Base-by-base conservation (phyloP, 2,329 filamentous ascomycete genomes). In the Hymenoscyphus linearis region DNA sequence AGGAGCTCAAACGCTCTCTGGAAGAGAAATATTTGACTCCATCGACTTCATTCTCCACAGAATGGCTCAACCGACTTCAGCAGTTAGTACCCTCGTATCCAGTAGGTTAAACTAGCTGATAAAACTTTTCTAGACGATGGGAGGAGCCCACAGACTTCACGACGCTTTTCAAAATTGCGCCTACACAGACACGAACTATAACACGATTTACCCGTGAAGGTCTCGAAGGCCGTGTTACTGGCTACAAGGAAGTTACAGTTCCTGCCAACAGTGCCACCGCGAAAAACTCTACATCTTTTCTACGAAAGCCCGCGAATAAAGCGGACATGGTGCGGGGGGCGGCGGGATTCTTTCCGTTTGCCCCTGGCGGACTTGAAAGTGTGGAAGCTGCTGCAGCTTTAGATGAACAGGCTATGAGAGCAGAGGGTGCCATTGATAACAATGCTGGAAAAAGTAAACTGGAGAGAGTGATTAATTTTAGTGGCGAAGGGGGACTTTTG, bases 301-400 rank as follows among this genome's bases (percentile, higher is more conserved):
- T 90, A 16, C 85, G 95, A 53, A 96, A 96, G 72, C 93, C 93
- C 3, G 93, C 91, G 14, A 87, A 86, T 61, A 85, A 90, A 64
- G 91, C 90, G 34, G 93, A 98, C 56, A 96, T 98, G 74, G 93
- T 98, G 13, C 84, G 93, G 64, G 95, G 95, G 14, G 93, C 90
- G 37, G 91, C 93, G 7, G 93, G 93, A 0, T 97, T 96, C 77
- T 96, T 96, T 62, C 93, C 93, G 0, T 97, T 98, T 76, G 88
- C 92, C 0, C 93, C 93, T 0, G 93, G 93, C 60, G 95, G 95
- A 1, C 76, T 98, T 14, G 93, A 97, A 63, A 86, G 87, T 1
- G 88, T 97, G 25, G 90, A 96, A 73, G 89, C 90, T 2, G 87
- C 92, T 10, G 91, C 93, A 31, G 90, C 90, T 4, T 80, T 91